These are phyloP conservation scores for Pseudopediastrum boryanum DNA, from an alignment of 139 green algal genomes.

Conservation along the genomic window DNA sequence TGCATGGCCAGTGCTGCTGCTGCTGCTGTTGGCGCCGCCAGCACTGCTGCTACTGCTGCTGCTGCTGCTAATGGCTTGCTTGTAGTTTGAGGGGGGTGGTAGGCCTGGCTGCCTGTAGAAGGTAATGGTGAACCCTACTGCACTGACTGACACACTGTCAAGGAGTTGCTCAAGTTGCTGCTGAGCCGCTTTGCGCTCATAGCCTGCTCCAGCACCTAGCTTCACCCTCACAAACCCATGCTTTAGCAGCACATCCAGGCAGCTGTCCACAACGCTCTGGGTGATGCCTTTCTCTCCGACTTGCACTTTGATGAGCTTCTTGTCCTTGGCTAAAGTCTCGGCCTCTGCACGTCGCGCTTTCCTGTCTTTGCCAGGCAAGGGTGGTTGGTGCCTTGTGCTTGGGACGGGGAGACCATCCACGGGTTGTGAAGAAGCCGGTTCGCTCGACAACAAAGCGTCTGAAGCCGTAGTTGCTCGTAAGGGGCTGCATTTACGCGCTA, in stretches of 20 bases:
- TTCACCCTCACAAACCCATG: conserved; percentile 53
- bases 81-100: conserved; percentile 46
- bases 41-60: background rate
- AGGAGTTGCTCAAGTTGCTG: conserved; percentile 43
- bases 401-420: background rate
- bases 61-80: background rate
- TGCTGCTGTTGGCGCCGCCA: too few species aligned
- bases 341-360: conserved; percentile 27
- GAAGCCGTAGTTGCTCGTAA: background rate
- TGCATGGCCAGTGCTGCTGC: too few species aligned
- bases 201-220: conserved; percentile 49
- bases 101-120: conserved; percentile 51
- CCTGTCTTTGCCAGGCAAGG: conserved; percentile 26
- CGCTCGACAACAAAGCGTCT: background rate
- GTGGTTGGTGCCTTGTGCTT: background rate
- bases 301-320: conserved; percentile 34
- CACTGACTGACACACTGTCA: conserved; percentile 47
- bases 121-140: conserved; percentile 59
- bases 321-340: conserved; percentile 44
- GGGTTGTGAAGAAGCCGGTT: background rate
- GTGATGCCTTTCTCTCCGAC: conserved; percentile 55
- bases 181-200: conserved; percentile 40
- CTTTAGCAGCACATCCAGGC: conserved; percentile 44
- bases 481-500: background rate
- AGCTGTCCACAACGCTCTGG: conserved; percentile 36